Evolutionary conservation across 352 stramenopile genomes (phyloP).

Genomic region (Phytophthora pluvialis): DNA sequence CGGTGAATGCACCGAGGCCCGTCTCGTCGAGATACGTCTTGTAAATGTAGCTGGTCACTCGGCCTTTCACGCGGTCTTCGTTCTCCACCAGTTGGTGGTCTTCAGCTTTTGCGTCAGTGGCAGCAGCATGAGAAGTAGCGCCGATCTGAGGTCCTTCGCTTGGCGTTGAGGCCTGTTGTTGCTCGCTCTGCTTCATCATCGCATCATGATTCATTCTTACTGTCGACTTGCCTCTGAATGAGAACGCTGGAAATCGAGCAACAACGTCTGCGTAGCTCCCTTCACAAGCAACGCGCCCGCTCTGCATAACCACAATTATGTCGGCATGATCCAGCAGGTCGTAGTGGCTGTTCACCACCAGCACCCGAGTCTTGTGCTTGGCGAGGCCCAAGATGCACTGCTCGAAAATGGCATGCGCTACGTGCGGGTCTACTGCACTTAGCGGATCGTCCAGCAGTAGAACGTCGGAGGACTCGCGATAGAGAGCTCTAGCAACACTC

Average conservation of each 20-base stretch:
- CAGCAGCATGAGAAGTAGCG: background rate
- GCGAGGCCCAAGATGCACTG: slow-evolving; percentile 79
- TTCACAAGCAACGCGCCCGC: slow-evolving; percentile 75
- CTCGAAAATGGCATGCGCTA: slow-evolving; percentile 93
- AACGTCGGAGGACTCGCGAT: slow-evolving; percentile 83
- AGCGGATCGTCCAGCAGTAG: slow-evolving; percentile 94
- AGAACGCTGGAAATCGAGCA: slow-evolving; percentile 35
- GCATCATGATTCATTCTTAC: background rate
- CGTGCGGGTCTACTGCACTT: slow-evolving; percentile 93
- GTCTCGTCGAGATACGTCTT: slow-evolving; percentile 44
- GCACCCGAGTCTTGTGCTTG: slow-evolving; percentile 70
- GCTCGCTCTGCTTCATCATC: background rate
- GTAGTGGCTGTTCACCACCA: slow-evolving; percentile 93
- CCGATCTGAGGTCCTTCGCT: background rate
- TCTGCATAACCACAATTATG: slow-evolving; percentile 61
- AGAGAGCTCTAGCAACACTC: slow-evolving; percentile 88
- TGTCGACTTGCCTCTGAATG: background rate
- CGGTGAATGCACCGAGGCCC: slow-evolving; percentile 26
- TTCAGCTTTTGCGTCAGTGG: background rate
- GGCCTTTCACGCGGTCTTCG: slow-evolving; percentile 43
- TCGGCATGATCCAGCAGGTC: slow-evolving; percentile 75
- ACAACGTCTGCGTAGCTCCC: slow-evolving; percentile 75
- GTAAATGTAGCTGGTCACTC: slow-evolving; percentile 35
- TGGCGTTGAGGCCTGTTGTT: background rate
- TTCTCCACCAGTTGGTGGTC: slow-evolving; percentile 26